Evolutionary conservation across 1,139 yeast species (phyloP).

Genomic region (Hansenula sp.): DNA sequence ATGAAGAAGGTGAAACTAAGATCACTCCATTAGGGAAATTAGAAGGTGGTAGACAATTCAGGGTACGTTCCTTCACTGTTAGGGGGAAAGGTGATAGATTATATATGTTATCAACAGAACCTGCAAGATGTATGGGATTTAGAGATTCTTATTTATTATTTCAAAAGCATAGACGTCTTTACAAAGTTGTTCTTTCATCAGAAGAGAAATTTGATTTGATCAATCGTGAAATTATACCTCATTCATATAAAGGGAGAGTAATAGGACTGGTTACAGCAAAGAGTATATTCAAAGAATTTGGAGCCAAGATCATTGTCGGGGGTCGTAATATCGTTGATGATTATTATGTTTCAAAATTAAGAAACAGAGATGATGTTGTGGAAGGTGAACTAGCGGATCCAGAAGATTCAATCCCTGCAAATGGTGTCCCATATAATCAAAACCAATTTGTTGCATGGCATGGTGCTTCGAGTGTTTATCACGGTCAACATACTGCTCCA

Average conservation of each 20-base stretch:
- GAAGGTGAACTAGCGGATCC: conserved; percentile 83
- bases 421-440: conserved; percentile 39
- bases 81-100: conserved; percentile 67
- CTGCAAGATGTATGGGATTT: conserved; percentile 92
- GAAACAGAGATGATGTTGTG: conserved; percentile 60
- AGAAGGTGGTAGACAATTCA: conserved; percentile 70
- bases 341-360: conserved; percentile 76
- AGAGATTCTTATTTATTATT: conserved; percentile 89
- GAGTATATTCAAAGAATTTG: conserved; percentile 87
- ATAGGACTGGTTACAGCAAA: conserved; percentile 91
- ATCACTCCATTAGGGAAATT: conserved; percentile 67
- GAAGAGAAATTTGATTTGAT: conserved; percentile 83
- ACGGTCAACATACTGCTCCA: conserved; percentile 24
- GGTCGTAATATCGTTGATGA: conserved; percentile 86
- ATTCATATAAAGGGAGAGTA: conserved; percentile 85
- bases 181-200: conserved; percentile 70
- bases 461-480: conserved; percentile 41
- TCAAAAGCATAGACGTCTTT: conserved; percentile 71
- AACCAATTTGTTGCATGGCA: conserved; percentile 52
- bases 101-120: conserved; percentile 92
- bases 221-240: conserved; percentile 78
- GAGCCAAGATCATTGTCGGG: conserved; percentile 74
- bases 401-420: conserved; percentile 44
- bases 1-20: conserved; percentile 75
- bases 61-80: conserved; percentile 80